Conservation (phyloP, 441 rosid species). For the Mallotus repandus region DNA sequence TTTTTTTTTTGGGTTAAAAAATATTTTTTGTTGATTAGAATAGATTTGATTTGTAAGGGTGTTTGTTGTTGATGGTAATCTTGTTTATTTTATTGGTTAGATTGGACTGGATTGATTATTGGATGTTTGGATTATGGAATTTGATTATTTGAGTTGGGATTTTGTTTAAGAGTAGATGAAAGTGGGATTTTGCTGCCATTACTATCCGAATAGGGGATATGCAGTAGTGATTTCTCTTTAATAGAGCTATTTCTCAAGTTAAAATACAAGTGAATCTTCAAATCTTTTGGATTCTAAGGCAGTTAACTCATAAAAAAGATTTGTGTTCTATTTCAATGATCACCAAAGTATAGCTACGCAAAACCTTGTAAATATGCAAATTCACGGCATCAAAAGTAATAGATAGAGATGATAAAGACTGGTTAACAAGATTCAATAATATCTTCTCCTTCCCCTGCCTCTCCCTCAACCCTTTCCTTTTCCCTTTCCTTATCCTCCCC, state of each 20-base stretch:
- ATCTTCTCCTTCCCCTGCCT: constrained; percentile 33
- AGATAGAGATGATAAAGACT: background rate
- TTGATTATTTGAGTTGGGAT: constrained; percentile 10
- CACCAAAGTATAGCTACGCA: background rate
- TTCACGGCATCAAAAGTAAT: background rate
- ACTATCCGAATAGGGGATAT: too few species aligned
- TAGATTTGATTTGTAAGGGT: background rate
- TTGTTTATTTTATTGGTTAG: background rate
- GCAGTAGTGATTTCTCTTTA: background rate
- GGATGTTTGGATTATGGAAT: background rate
- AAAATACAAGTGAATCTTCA: background rate
- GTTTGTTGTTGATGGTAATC: constrained; percentile 6
- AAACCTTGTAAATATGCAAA: background rate
- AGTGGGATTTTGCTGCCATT: too few species aligned
- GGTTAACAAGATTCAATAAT: background rate
- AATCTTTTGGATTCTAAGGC: background rate
- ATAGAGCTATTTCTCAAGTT: too few species aligned
- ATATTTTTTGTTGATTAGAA: too few species aligned
- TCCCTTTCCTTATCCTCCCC: constrained; percentile 48
- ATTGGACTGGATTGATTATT: background rate
- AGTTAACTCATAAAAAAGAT: background rate
- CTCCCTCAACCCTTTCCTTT: constrained; percentile 24
- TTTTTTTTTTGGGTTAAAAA: too few species aligned
- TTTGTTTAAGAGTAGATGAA: too few species aligned
- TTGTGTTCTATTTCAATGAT: background rate